These are phyloP conservation scores for Coemansia asiatica DNA, from an alignment of 192 early-diverging fungal species.

Conservation along the genomic window DNA sequence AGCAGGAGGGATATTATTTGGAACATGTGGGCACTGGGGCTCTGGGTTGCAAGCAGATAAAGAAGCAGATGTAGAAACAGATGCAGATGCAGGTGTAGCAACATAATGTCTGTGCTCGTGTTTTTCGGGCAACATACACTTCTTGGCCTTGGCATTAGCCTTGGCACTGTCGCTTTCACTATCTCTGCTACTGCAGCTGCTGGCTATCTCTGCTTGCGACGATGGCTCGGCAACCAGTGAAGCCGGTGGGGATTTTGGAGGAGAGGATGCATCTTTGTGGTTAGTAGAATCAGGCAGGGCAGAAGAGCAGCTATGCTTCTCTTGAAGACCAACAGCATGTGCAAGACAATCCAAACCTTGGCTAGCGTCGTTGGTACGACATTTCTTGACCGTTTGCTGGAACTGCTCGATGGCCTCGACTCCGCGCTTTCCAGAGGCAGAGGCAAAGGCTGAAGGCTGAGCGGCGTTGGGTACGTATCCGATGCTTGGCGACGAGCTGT, in stretches of 20 bases:
- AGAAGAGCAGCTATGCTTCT: conserved; percentile 39
- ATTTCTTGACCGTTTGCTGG: conserved; percentile 51
- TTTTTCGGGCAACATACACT: neutral
- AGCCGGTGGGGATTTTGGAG: conserved; percentile 17
- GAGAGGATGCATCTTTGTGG: conserved; percentile 21
- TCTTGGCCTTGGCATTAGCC: too few species aligned
- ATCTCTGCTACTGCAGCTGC: neutral
- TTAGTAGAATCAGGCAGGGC: conserved; percentile 23
- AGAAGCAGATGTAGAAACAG: neutral
- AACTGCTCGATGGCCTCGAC: conserved; percentile 52
- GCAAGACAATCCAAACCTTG: conserved; percentile 61
- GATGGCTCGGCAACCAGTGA: neutral
- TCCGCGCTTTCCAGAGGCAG: conserved; percentile 36
- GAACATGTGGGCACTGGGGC: neutral
- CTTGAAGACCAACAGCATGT: conserved; percentile 52
- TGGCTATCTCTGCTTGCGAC: neutral
- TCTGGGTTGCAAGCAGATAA: neutral
- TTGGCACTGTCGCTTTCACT: conserved; percentile 7
- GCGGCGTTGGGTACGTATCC: conserved; percentile 30
- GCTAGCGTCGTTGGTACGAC: conserved; percentile 40
- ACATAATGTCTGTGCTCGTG: neutral
- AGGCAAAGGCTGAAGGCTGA: neutral
- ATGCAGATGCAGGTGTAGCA: neutral
- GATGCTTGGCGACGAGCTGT: conserved; percentile 35
- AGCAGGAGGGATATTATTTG: conserved; percentile 9